Evolutionary conservation across 768 basidiomycete genomes (phyloP), one percentile per base, ranked within the genome.

Genomic region (Rhizopogon vulgaris): DNA sequence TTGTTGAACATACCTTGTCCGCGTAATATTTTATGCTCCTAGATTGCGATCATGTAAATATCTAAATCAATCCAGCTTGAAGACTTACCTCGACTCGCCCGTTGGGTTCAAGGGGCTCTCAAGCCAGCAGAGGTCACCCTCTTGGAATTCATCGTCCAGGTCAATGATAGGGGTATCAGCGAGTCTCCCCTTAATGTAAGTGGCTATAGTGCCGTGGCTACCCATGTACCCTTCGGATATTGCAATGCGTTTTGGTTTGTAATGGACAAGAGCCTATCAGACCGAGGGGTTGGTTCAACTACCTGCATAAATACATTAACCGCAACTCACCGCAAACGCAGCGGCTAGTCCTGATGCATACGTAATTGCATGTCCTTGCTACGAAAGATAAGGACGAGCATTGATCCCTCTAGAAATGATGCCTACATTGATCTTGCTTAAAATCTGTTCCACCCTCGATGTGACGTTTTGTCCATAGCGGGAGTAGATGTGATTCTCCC

Each of bases 61-160:
- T 32, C 4, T 14, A 39, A 49, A 38, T 3, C 32, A 38, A 17
- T n/a, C 25, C 3, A 41, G 9, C n/a, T 43, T 36, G 27, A 38
- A 36, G 48, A 57, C 69, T 52, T 57, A 82, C 86, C 82, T 82
- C 4, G 85, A 81, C 63, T 85, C 87, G 34, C 93, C 93, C 0
- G 79, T 87, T 4, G 93, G 93, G 63, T 95, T 94, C 54, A 92
- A 56, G 2, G 93, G 93, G 0, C 87, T 91, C 70, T 94, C 92
- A 14, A 95, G 69, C 90, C 91, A 94, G 60, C 84, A 86, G 3
- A 93, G 59, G 64, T 91, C 89, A 41, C 87, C 87, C 39, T 76
- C 69, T 60, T 79, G 70, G 62, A 77, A 90, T 3, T 86, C 80
- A 51, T 86, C 88, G 54, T 94, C 90, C 4, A 93, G 63, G 55